Percentiles rank a stretch among this genome's conserved stretches.
Conservation (phyloP, 129 eudicot genomes). For the Saussurea involucrata region DNA sequence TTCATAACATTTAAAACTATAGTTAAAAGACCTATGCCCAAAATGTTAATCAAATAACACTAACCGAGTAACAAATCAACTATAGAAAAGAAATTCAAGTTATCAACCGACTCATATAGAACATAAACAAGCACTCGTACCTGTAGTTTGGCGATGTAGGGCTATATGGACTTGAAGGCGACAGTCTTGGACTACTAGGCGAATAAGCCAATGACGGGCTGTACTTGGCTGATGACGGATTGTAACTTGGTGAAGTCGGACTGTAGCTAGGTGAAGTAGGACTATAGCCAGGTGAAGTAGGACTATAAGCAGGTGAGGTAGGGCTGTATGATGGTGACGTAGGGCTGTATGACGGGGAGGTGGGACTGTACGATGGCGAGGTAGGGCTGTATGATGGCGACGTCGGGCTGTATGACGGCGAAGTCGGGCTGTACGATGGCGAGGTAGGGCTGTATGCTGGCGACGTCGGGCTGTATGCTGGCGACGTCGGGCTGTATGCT, state of each 20-base stretch:
- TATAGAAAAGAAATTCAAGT: neutral
- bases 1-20: neutral
- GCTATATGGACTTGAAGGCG: constrained; percentile 90
- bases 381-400: constrained; percentile 85
- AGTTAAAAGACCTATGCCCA: neutral
- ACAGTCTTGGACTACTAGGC: constrained; percentile 82
- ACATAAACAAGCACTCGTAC: constrained; percentile 24
- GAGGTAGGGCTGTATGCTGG: constrained; percentile 90
- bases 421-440: constrained; percentile 81
- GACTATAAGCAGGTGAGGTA: constrained; percentile 77
- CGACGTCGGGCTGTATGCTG: constrained; percentile 84
- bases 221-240: constrained; percentile 79
- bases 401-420: constrained; percentile 82
- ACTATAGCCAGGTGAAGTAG: constrained; percentile 79
- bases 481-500: constrained; percentile 82
- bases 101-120: neutral
- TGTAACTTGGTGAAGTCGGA: constrained; percentile 82
- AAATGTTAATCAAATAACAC: neutral
- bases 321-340: constrained; percentile 88
- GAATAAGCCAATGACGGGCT: constrained; percentile 94
- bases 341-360: constrained; percentile 85
- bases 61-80: neutral
- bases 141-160: constrained; percentile 96
- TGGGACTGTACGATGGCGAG: constrained; percentile 83
- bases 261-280: constrained; percentile 89